Evolutionary conservation across 2,329 filamentous ascomycete genomes (phyloP), one percentile per base, ranked within the genome.

Genomic region (Coniochaeta prunicola): DNA sequence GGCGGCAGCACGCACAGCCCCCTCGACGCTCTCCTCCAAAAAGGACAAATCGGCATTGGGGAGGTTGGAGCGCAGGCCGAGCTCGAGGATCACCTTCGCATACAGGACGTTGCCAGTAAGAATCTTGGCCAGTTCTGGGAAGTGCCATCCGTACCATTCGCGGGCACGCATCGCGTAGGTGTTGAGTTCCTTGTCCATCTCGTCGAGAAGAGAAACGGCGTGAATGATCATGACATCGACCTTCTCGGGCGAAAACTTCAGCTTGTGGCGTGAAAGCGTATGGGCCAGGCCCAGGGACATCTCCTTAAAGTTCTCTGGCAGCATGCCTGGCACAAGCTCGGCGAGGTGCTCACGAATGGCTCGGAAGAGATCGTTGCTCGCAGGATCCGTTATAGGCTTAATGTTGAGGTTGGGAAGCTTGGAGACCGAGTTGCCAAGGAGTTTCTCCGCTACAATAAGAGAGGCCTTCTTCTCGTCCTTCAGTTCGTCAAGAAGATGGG

Each of bases 111-210:
- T 99, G 82, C 99, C 94, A 75, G 96, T 96, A 66, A 97, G 83
- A 70, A 97, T 96, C 78, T 92, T 93, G 70, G 91, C 92, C 83
- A 99, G 87, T 80, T 99, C 94, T 42, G 94, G 94, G 80, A 97
- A 99, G 77, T 97, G 94, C 94, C 94, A 99, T 69, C 94, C 94
- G 73, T 99, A 99, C 94, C 94, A 99, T 76, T 99, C 94, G 86
- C 97, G 97, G 62, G 97, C 92, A 74, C 94, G 85, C 94, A 99
- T 99, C 64, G 94, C 93, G 72, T 97, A 97, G 67, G 91, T 94
- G 80, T 99, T 99, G 64, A 99, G 81, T 77, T 99, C 94, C 82
- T 99, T 99, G 80, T 99, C 94, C 62, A 99, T 80, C 64, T 99
- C 94, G 72, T 99, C 94, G 53, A 99, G 82, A 57, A 97, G 85